Conservation (phyloP, 2,329 filamentous ascomycete genomes). For the Colletotrichum ledebouriae region DNA sequence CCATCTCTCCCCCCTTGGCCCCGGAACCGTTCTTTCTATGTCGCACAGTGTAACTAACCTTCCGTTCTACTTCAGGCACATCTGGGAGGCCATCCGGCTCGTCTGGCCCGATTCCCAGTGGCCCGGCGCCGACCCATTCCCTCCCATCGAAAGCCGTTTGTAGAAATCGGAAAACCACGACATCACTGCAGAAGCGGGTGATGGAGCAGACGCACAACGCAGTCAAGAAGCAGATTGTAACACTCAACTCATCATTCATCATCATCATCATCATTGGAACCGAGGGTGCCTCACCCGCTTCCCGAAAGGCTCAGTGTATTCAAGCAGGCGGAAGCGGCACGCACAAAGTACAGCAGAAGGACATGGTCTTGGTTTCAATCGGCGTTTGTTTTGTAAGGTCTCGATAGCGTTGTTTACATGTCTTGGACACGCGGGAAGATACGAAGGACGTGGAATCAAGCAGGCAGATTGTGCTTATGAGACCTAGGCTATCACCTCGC, state of each 20-base stretch:
- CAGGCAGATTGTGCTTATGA: no score
- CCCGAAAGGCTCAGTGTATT: conserved; percentile 15
- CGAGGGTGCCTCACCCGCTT: conserved; percentile 2
- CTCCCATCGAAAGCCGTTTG: conserved; percentile 83
- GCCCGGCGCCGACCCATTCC: conserved; percentile 78
- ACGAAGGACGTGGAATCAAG: no score
- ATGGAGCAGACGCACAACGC: neutral
- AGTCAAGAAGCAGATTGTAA: conserved; percentile 3
- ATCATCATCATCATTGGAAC: conserved; percentile 17
- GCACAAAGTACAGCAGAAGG: neutral
- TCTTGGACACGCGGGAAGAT: no score
- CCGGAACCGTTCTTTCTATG: conserved; percentile 34
- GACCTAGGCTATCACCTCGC: no score
- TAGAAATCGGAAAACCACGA: conserved; percentile 57
- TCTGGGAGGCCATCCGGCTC: conserved; percentile 91
- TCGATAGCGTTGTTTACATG: no score
- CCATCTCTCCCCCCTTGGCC: conserved; percentile 17
- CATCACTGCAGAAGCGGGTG: neutral
- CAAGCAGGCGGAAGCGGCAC: conserved; percentile 15
- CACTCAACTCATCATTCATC: conserved; percentile 14
- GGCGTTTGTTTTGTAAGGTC: neutral
- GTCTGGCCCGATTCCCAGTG: conserved; percentile 94
- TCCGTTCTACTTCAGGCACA: conserved; percentile 70
- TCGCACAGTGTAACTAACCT: conserved; percentile 43
- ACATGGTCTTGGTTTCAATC: conserved; percentile 14